A percentile compares a stretch with the other conserved stretches of the same genome.
These are phyloP conservation scores for Hericium erinaceus DNA, from an alignment of 768 basidiomycete species.

Conservation along the genomic window DNA sequence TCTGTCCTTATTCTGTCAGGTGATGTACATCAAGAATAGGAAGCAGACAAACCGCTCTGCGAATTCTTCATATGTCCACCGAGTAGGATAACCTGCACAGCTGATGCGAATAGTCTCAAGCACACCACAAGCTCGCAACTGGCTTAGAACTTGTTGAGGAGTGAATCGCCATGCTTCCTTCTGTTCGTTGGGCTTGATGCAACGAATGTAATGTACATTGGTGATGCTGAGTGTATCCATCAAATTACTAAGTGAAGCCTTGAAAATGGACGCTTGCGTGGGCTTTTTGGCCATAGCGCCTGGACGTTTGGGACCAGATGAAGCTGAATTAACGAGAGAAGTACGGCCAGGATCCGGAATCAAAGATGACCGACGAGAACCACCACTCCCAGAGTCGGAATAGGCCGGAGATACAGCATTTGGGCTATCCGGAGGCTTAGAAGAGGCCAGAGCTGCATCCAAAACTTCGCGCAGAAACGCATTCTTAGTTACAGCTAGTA, in stretches of 20 bases:
- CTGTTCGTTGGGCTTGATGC: slow-evolving; percentile 97
- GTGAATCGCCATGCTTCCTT: slow-evolving; percentile 97
- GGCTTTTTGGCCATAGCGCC: slow-evolving; percentile 79
- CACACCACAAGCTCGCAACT: slow-evolving; percentile 96
- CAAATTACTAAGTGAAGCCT: slow-evolving; percentile 81
- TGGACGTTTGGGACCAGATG: slow-evolving; percentile 43
- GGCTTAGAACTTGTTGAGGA: slow-evolving; percentile 90
- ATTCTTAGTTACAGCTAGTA: slow-evolving; percentile 83
- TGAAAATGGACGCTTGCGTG: slow-evolving; percentile 97
- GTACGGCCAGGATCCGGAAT: slow-evolving; percentile 84
- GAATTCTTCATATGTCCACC: slow-evolving; percentile 98
- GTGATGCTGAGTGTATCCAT: slow-evolving; percentile 98
- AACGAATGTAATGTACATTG: slow-evolving; percentile 98
- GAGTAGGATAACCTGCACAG: slow-evolving; percentile 96
- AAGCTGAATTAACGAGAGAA: slow-evolving; percentile 50
- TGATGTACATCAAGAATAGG: slow-evolving; percentile 1
- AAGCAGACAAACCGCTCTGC: slow-evolving; percentile 65
- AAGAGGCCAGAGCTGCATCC: slow-evolving; percentile 76
- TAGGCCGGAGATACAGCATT: slow-evolving; percentile 66
- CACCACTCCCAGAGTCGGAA: slow-evolving; percentile 69
- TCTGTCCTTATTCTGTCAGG: slow-evolving; percentile 31
- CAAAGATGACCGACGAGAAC: slow-evolving; percentile 72
- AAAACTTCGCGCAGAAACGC: slow-evolving; percentile 91
- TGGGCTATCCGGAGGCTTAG: slow-evolving; percentile 55
- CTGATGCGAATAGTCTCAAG: slow-evolving; percentile 97